Evolutionary conservation across 352 stramenopile genomes (phyloP), one percentile per base, ranked within the genome.

Genomic region (Pythium sp.): DNA sequence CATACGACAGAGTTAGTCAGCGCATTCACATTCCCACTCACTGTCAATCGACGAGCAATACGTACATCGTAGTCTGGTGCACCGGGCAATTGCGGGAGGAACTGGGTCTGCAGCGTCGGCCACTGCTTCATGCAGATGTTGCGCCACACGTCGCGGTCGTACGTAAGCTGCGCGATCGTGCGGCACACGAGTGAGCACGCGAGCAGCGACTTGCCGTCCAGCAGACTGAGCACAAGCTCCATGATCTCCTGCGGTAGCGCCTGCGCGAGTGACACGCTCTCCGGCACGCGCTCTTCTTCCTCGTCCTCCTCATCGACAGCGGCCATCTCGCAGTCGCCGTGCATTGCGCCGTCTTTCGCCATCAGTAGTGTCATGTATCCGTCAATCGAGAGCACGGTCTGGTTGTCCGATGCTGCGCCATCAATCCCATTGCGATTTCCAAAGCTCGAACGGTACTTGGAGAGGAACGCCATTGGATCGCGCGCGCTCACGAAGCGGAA

Each of bases 11-110:
- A 34, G 61, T 9, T 34, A 24, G 34, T 69, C 2, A 65, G 46
- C 43, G 5, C 34, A 43, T 7, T 49, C 5, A 12, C 53, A 28
- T 58, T 14, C 53, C 11, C 53, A 36, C 28, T 47, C 30, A 63
- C 64, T 65, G 22, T 20, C 14, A 24, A 22, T 24, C 11, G 36
- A 55, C 43, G 53, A 62, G 15, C 22, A 53, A 32, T 63, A 73
- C 80, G 64, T 80, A 90, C 85, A 71, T 93, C 85, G 70, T 93
- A 94, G 62, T 93, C 84, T 0, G 84, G 83, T 0, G 87, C 85
- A 11, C 84, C 87, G 0, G 87, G 87, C 7, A 93, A 43, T 67
- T 94, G 87, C 49, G 84, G 79, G 24, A 94, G 70, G 46, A 84
- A 56, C 51, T 88, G 82, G 15, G 80, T 75, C 46, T 70, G 72